These are phyloP conservation scores for Phaeosphaeriaceae sp. DNA, from an alignment of 2,329 filamentous ascomycete genomes.

Conservation along the genomic window DNA sequence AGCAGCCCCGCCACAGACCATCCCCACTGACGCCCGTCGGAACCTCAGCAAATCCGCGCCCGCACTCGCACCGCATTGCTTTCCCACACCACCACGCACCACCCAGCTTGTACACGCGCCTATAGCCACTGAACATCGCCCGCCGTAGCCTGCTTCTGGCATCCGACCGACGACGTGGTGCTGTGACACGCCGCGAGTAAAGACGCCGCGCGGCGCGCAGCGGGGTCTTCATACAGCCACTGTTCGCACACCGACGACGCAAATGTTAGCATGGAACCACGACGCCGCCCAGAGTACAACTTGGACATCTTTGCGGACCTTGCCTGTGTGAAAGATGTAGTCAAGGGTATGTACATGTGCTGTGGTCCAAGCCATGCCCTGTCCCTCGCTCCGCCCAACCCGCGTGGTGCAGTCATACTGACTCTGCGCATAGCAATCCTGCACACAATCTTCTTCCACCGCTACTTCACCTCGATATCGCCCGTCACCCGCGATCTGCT, in stretches of 20 bases:
- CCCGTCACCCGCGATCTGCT: slow-evolving; percentile 88
- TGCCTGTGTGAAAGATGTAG: slow-evolving; percentile 85
- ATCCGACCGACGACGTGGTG: slow-evolving; percentile 6
- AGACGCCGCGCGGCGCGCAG: slow-evolving; percentile 20
- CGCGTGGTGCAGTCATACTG: slow-evolving; percentile 10
- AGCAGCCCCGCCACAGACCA: slow-evolving; percentile 8
- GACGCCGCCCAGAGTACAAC: slow-evolving; percentile 82
- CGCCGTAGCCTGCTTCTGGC: not conserved
- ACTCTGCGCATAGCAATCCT: slow-evolving; percentile 71
- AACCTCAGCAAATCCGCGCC: not conserved
- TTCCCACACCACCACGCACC: not conserved
- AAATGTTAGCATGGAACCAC: slow-evolving; percentile 64
- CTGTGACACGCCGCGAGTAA: slow-evolving; percentile 14
- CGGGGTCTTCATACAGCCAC: slow-evolving; percentile 14
- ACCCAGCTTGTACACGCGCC: not conserved
- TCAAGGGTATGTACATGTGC: slow-evolving; percentile 74
- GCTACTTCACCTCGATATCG: slow-evolving; percentile 87
- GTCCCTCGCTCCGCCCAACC: slow-evolving; percentile 9
- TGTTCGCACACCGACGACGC: slow-evolving; percentile 16
- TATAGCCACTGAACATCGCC: not conserved
- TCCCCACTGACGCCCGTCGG: slow-evolving; percentile 7
- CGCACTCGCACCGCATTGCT: slow-evolving; percentile 48
- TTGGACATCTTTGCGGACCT: slow-evolving; percentile 94
- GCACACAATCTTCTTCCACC: slow-evolving; percentile 98
- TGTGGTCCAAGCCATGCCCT: not conserved